Conservation (phyloP, 768 basidiomycete genomes). For the Russula compacta region DNA sequence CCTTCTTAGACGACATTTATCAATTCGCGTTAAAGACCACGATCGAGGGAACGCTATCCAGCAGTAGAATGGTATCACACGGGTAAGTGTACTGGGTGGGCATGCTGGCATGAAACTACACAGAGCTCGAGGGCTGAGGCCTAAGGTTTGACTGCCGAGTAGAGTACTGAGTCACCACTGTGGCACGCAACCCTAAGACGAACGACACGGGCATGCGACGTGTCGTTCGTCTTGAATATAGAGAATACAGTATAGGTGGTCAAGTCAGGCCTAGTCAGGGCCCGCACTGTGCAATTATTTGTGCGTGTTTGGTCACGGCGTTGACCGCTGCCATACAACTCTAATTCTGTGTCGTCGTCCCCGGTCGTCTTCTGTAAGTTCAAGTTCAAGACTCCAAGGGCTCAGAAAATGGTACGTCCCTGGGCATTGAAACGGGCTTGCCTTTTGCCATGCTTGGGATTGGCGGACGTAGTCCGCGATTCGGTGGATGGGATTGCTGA, state of each 20-base stretch:
- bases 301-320: constrained; percentile 1
- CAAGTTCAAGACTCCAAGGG: neutral
- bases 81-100: too few relatives aligned
- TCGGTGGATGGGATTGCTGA: constrained; percentile 46
- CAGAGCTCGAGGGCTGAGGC: too few relatives aligned
- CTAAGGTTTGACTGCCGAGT: too few relatives aligned
- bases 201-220: too few relatives aligned
- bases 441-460: neutral
- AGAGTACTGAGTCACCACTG: too few relatives aligned
- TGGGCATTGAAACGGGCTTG: neutral
- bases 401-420: constrained; percentile 13
- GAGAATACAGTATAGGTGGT: too few relatives aligned
- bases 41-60: too few relatives aligned
- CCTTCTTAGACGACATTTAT: neutral
- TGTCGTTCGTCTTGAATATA: too few relatives aligned
- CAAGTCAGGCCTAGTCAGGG: too few relatives aligned
- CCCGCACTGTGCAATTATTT: neutral
- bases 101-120: too few relatives aligned
- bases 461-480: neutral
- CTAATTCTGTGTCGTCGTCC: neutral
- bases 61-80: too few relatives aligned
- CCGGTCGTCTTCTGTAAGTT: neutral
- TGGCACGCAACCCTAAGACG: too few relatives aligned
- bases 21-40: neutral
- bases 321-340: neutral